Base-by-base conservation (phyloP, 768 basidiomycete genomes). In the Leucocoprinus sp. region DNA sequence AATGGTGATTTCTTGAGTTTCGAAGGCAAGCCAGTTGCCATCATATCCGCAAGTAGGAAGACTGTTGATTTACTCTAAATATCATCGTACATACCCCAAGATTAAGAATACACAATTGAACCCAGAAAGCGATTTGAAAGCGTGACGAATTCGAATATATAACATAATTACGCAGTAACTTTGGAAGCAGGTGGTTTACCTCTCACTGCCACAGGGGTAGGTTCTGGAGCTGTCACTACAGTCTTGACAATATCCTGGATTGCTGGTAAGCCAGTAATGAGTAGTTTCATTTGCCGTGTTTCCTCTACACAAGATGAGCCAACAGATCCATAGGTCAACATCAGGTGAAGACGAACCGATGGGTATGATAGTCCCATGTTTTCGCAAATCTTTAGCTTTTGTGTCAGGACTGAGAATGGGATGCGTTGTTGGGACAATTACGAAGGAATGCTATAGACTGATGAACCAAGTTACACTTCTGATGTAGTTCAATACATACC, bases 281-380 rank as follows among this genome's bases (percentile, higher is more conserved):
- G 75, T n/a, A 88, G 75, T 56, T 80, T 80, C 52, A 87, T 74
- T n/a, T 86, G 76, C 55, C 84, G 80, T 28, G 72, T 64, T 60
- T 86, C 81, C 21, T 80, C 86, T 88, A 50, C 19, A 29, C 29
- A 23, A 27, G 19, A 21, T 39, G 11, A 31, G 11, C 31, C 9
- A 8, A 26, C n/a, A 18, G 37, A 19, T 39, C 17, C 38, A 6
- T 43, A 17, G 12, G 14, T 33, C 22, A 37, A 29, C 18, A 4
- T 41, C 9, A 5, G 52, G 17, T 23, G 17, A 28, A 28, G 11
- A 55, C 68, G 45, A 54, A 87, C 89, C 78, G 5, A 84, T 75
- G 27, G 74, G 67, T 31, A 78, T 61, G 15, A 91, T 64, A 43
- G 69, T 69, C 5, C 85, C 86, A 49, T 91, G 81, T 51, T 77